Evolutionary conservation across 768 basidiomycete genomes (phyloP).

Genomic region (Suillus clintonianus): DNA sequence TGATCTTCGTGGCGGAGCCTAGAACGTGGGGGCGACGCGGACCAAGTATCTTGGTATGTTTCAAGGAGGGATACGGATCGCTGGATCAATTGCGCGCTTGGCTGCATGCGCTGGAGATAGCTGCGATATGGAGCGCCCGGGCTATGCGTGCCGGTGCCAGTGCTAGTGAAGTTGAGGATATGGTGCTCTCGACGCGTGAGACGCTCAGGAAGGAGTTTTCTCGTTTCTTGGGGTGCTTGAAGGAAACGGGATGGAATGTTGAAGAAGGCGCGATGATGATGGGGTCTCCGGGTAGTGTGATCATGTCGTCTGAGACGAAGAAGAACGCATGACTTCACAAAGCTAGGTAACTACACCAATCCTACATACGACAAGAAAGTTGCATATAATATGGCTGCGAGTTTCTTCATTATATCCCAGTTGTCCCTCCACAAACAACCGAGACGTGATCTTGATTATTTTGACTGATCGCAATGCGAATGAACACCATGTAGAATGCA

Average conservation of each 20-base stretch:
- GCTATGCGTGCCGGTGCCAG: constrained; percentile 1
- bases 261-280: constrained; percentile 32
- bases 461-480: too few relatives aligned
- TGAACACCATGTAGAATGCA: too few relatives aligned
- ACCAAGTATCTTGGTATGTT: constrained; percentile 40
- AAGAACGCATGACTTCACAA: neutral
- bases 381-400: too few relatives aligned
- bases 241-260: constrained; percentile 41
- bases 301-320: constrained; percentile 9
- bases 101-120: constrained; percentile 31
- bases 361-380: too few relatives aligned
- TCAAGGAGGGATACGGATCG: constrained; percentile 51
- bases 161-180: constrained; percentile 2
- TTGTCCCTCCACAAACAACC: too few relatives aligned
- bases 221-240: constrained; percentile 19
- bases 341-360: too few relatives aligned
- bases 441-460: too few relatives aligned
- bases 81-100: constrained; percentile 60
- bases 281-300: constrained; percentile 24
- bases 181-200: constrained; percentile 14
- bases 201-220: constrained; percentile 14
- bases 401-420: too few relatives aligned
- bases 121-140: constrained; percentile 6
- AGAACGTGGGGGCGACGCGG: neutral
- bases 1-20: constrained; percentile 47